phyloP scores from a whole-genome alignment of 2,329 filamentous ascomycete genomes.

The Leptosphaerulina australis region DNA sequence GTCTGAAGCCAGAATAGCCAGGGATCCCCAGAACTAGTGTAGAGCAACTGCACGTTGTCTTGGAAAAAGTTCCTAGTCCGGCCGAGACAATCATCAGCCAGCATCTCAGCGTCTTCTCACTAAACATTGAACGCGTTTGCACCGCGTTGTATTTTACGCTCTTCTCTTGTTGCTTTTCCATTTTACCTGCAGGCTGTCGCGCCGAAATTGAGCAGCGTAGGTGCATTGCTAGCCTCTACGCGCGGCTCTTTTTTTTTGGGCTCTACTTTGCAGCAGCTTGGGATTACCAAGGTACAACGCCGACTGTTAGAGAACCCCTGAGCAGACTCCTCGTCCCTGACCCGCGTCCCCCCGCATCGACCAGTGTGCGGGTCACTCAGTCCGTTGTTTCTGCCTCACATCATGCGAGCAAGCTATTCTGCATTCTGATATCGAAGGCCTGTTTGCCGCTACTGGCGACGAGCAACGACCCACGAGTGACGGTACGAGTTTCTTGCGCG shows the following conservation, averaged over 20 bases:
- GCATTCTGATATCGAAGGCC: slow-evolving; percentile 17
- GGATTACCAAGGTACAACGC: slow-evolving; percentile 21
- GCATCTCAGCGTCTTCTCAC: slow-evolving; percentile 1
- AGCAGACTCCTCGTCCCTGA: slow-evolving; percentile 4
- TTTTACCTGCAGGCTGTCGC: slow-evolving; percentile 7
- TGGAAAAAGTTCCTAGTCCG: slow-evolving; percentile 7
- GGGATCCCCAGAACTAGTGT: slow-evolving; percentile 1
- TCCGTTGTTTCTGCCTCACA: slow-evolving; percentile 28
- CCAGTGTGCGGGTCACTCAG: slow-evolving; percentile 22
- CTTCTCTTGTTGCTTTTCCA: not conserved
- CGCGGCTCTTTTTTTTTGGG: slow-evolving; percentile 26
- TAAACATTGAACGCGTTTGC: not conserved
- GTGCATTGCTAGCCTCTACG: slow-evolving; percentile 18
- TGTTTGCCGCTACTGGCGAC: slow-evolving; percentile 15
- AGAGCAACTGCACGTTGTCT: slow-evolving; percentile 11
- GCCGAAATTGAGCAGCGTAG: slow-evolving; percentile 5
- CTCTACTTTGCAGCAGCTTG: slow-evolving; percentile 22
- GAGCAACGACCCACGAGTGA: slow-evolving; percentile 2
- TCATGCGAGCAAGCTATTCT: slow-evolving; percentile 25
- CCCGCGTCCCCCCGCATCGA: slow-evolving; percentile 22
- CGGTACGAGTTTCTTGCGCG: slow-evolving; percentile 9
- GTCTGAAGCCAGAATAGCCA: not conserved
- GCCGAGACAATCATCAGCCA: not conserved
- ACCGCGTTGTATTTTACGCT: not conserved
- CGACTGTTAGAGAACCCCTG: slow-evolving; percentile 27